Evolutionary conservation across 176 grass and related monocot species (phyloP).

Genomic region (Carex cristatella): DNA sequence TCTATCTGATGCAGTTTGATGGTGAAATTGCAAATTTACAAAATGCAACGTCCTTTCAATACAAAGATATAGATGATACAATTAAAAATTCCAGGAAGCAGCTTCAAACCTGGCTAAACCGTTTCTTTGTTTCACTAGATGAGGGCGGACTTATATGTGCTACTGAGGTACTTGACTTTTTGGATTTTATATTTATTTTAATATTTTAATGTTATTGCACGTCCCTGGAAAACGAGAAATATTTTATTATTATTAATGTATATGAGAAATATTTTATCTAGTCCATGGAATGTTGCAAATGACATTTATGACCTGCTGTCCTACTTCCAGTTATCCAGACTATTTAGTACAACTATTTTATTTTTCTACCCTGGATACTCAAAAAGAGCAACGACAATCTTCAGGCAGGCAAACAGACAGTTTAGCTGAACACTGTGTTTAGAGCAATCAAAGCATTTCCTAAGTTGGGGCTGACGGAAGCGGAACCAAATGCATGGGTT

Average conservation of each 20-base stretch:
- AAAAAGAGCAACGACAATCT: not conserved
- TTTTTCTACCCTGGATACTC: not conserved
- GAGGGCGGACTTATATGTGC: slow-evolving; percentile 74
- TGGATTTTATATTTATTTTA: slow-evolving; percentile 8
- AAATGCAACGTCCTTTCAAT: slow-evolving; percentile 25
- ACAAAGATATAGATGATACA: slow-evolving; percentile 56
- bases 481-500: not conserved
- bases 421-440: not conserved
- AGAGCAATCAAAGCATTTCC: not conserved
- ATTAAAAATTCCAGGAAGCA: slow-evolving; percentile 51
- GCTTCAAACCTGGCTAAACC: slow-evolving; percentile 47
- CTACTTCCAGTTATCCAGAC: not conserved
- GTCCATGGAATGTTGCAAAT: not conserved
- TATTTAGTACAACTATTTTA: not conserved
- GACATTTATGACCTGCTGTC: not conserved
- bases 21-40: slow-evolving; percentile 41
- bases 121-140: slow-evolving; percentile 68
- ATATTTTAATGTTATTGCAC: slow-evolving; percentile 20
- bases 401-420: not conserved
- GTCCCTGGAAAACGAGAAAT: not conserved
- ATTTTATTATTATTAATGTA: not conserved
- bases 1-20: slow-evolving; percentile 52
- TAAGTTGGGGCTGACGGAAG: not conserved
- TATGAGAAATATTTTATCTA: not conserved
- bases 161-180: slow-evolving; percentile 43